Evolutionary conservation across 1,284 basidiomycete species (phyloP), one percentile per base, ranked within the genome.

Genomic region (Athelia sp.): DNA sequence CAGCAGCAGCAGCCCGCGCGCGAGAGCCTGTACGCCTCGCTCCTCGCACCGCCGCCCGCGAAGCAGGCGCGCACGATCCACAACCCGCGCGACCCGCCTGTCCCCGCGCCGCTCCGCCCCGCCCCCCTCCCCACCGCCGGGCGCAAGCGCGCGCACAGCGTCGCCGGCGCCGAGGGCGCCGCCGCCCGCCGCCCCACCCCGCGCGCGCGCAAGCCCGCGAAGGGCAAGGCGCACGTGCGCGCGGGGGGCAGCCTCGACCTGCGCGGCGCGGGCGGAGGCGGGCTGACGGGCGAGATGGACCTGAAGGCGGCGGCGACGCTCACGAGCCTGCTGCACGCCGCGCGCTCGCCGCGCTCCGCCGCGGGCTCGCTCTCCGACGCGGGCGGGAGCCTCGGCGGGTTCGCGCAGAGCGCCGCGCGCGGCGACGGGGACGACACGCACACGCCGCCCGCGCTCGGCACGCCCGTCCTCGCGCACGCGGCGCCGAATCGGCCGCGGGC

Each of bases 241-340:
- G 61, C 55, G n/a, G n/a, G n/a, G n/a, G n/a, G n/a, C n/a, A n/a
- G n/a, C n/a, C n/a, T n/a, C n/a, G n/a, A n/a, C n/a, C 68, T 53
- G 60, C n/a, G n/a, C n/a, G 68, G 62, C 49, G 59, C 58, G 43
- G 57, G 54, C 46, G 60, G 63, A 42, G 64, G 72, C 50, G 70
- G 73, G 50, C 63, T 65, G 15, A 75, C 80, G 57, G 73, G 71
- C 17, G 84, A 84, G 54, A 75, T 83, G 48, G 86, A 90, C 63
- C 84, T 88, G 75, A 84, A 87, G 62, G 87, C 87, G 26, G 87
- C 88, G 4, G 84, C 82, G 19, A 87, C 87, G 8, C 69, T 90
- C 52, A 89, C 88, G 1, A 82, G 81, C 11, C 71, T 90, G 45
- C 70, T 84, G 46, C 72, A 83, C 48, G 76, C 76, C 61, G 73